Conservation (phyloP, 2,329 filamentous ascomycete genomes). For the Aureobasidium sp. region DNA sequence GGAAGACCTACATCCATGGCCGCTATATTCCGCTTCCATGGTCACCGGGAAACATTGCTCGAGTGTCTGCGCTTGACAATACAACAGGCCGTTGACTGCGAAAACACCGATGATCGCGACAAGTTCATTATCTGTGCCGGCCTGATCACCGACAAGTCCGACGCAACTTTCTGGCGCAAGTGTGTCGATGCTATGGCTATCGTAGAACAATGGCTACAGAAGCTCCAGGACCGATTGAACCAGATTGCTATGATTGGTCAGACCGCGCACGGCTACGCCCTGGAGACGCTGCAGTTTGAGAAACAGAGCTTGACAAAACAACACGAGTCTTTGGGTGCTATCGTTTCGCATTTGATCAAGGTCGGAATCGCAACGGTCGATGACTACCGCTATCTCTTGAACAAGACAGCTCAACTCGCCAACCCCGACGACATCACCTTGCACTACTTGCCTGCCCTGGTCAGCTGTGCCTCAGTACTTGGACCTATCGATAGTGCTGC, state of each 20-base stretch:
- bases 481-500: slow-evolving; percentile 68
- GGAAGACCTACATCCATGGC: slow-evolving; percentile 70
- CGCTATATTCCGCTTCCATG: slow-evolving; percentile 81
- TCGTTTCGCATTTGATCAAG: slow-evolving; percentile 71
- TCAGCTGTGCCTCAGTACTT: slow-evolving; percentile 69
- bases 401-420: slow-evolving; percentile 61
- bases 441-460: slow-evolving; percentile 75
- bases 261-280: slow-evolving; percentile 54
- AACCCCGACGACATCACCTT: slow-evolving; percentile 69
- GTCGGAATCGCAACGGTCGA: slow-evolving; percentile 61
- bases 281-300: slow-evolving; percentile 75
- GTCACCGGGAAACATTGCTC: slow-evolving; percentile 72
- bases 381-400: slow-evolving; percentile 69
- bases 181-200: slow-evolving; percentile 71
- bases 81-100: slow-evolving; percentile 46
- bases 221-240: slow-evolving; percentile 67
- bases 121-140: slow-evolving; percentile 51
- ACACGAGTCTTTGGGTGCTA: slow-evolving; percentile 80
- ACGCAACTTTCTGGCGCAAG: slow-evolving; percentile 54
- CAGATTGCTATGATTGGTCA: slow-evolving; percentile 70
- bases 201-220: slow-evolving; percentile 69
- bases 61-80: slow-evolving; percentile 78
- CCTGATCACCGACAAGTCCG: slow-evolving; percentile 48
- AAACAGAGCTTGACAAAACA: slow-evolving; percentile 75
- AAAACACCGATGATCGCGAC: slow-evolving; percentile 44